phyloP scores from a whole-genome alignment of 1,139 yeast species.

The Ogataea hybrid region DNA sequence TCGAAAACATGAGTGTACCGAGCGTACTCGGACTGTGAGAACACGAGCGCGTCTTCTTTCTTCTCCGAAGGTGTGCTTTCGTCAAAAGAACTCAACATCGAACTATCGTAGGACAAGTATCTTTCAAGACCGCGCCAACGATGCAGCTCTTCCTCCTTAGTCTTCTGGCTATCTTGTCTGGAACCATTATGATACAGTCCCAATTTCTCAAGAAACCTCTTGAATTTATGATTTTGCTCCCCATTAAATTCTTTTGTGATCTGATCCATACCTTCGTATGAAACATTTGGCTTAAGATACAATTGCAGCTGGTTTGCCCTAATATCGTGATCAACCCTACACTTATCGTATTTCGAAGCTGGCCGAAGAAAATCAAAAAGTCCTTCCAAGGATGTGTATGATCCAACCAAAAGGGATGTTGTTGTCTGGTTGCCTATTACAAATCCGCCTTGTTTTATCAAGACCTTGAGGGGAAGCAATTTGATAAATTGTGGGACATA shows the following conservation, averaged over 20 bases:
- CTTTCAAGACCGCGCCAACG: conserved; percentile 36
- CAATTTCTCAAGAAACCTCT: conserved; percentile 2
- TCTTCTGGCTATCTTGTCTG: not conserved
- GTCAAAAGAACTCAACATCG: not conserved
- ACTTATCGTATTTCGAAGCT: conserved; percentile 51
- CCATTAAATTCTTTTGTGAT: conserved; percentile 10
- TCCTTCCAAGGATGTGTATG: conserved; percentile 59
- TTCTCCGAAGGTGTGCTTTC: not conserved
- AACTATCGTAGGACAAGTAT: conserved; percentile 21
- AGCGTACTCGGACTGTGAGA: conserved; percentile 69
- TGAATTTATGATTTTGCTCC: not conserved
- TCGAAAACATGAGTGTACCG: conserved; percentile 74
- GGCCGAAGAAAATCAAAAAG: conserved; percentile 56
- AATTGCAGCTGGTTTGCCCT: conserved; percentile 51
- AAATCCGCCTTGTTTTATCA: conserved; percentile 59
- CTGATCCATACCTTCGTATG: conserved; percentile 37
- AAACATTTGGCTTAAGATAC: conserved; percentile 67
- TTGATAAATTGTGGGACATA: conserved; percentile 15
- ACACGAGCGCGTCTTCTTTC: conserved; percentile 9
- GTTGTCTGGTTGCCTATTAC: conserved; percentile 80
- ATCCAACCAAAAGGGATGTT: conserved; percentile 65
- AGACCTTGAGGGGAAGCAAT: conserved; percentile 35
- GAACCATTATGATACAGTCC: not conserved
- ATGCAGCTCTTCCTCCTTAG: conserved; percentile 13
- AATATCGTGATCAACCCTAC: conserved; percentile 44